Evolutionary conservation across 352 stramenopile genomes (phyloP).

Genomic region (Pythium brachiatum): DNA sequence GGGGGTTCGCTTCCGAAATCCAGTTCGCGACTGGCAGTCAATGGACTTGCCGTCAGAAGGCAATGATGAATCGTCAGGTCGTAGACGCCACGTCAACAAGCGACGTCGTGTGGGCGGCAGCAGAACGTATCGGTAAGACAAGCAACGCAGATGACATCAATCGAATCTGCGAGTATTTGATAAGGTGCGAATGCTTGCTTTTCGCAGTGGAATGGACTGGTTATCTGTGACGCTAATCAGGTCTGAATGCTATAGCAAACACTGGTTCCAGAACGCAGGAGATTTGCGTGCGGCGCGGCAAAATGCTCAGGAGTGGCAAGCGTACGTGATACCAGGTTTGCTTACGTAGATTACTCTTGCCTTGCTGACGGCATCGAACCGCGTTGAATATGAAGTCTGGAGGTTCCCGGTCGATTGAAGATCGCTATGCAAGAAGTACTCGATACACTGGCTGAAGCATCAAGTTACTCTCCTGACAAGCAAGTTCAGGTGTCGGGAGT

Average conservation of each 20-base stretch:
- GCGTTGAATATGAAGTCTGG: conserved; percentile 28
- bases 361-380: background rate
- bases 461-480: conserved; percentile 13
- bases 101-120: conserved; percentile 51
- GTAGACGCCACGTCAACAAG: conserved; percentile 30
- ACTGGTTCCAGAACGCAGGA: conserved; percentile 66
- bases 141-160: conserved; percentile 47
- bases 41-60: background rate
- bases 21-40: background rate
- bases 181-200: conserved; percentile 36
- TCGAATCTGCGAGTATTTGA: conserved; percentile 56
- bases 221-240: too few species aligned
- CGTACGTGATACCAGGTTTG: conserved; percentile 41
- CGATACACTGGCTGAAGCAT: conserved; percentile 26
- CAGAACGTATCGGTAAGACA: conserved; percentile 52
- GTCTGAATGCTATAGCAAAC: conserved; percentile 40
- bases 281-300: conserved; percentile 47
- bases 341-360: too few species aligned
- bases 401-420: conserved; percentile 55
- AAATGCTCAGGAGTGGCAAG: conserved; percentile 45
- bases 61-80: conserved; percentile 17
- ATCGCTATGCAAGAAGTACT: conserved; percentile 65
- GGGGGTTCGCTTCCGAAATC: background rate
- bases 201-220: background rate
- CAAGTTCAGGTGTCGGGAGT: background rate